Percentiles rank a stretch among this genome's conserved stretches.
These are phyloP conservation scores for Hygrophila difformis DNA, from an alignment of 257 asterid genomes.

Conservation along the genomic window DNA sequence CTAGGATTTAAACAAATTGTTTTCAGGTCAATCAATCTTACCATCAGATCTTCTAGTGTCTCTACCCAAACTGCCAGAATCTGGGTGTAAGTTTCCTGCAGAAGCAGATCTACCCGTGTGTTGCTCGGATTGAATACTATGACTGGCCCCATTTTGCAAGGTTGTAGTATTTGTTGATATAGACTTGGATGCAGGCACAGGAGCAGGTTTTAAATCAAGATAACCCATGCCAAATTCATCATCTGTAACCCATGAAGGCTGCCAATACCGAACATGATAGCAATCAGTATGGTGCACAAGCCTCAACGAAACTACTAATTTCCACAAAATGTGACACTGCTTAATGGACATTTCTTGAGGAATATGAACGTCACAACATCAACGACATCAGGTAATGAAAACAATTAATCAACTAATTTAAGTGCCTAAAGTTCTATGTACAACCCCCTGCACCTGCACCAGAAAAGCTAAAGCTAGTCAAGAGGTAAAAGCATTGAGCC, in stretches of 20 bases:
- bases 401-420: too few relatives aligned
- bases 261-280: constrained; percentile 20
- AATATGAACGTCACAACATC: too few relatives aligned
- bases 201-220: constrained; percentile 74
- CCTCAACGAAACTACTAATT: too few relatives aligned
- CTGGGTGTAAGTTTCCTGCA: constrained; percentile 41
- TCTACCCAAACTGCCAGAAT: constrained; percentile 43
- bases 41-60: constrained; percentile 65
- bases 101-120: constrained; percentile 41
- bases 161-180: constrained; percentile 37
- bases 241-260: constrained; percentile 98
- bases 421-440: too few relatives aligned
- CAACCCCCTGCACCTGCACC: too few relatives aligned
- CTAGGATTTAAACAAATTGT: constrained; percentile 37
- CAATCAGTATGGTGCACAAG: too few relatives aligned
- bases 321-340: too few relatives aligned
- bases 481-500: too few relatives aligned
- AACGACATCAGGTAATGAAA: too few relatives aligned
- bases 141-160: constrained; percentile 52
- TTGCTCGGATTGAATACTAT: constrained; percentile 49
- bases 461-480: too few relatives aligned
- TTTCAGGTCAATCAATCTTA: constrained; percentile 37
- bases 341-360: too few relatives aligned
- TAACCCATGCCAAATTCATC: constrained; percentile 99
- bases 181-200: constrained; percentile 57